Evolutionary conservation across 257 asterid species (phyloP).

Genomic region (Penstemon barbatus): DNA sequence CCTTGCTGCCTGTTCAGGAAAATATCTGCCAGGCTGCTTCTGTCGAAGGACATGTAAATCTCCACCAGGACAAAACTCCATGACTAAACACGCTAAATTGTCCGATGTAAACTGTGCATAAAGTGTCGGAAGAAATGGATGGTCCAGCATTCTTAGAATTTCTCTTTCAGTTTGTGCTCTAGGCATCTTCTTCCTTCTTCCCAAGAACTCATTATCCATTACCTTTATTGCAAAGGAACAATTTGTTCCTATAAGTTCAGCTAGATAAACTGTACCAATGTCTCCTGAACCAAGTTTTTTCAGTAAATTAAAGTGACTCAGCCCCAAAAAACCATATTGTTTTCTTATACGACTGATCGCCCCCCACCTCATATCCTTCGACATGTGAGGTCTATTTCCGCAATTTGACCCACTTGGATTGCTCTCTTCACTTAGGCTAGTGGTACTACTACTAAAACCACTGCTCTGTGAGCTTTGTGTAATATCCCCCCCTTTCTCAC

Average conservation of each 20-base stretch:
- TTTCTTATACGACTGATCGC: constrained; percentile 58
- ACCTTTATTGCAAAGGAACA: constrained; percentile 58
- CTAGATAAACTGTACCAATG: constrained; percentile 60
- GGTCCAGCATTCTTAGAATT: constrained; percentile 55
- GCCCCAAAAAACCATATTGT: constrained; percentile 54
- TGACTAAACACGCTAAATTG: constrained; percentile 49
- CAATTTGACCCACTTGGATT: constrained; percentile 65
- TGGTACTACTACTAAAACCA: constrained; percentile 80
- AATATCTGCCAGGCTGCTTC: constrained; percentile 49
- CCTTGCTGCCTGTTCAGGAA: constrained; percentile 52
- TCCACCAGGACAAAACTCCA: constrained; percentile 61
- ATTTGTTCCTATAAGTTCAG: constrained; percentile 52
- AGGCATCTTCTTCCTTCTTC: constrained; percentile 44
- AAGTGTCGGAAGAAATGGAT: constrained; percentile 52
- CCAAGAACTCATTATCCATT: constrained; percentile 54
- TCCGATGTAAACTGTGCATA: constrained; percentile 44
- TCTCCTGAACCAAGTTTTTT: constrained; percentile 67
- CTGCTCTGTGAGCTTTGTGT: constrained; percentile 90
- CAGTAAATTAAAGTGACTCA: constrained; percentile 56
- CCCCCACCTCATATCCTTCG: constrained; percentile 77
- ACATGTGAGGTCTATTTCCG: constrained; percentile 86
- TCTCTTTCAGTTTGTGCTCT: constrained; percentile 62
- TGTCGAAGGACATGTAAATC: constrained; percentile 50
- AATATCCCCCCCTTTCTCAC: constrained; percentile 65
- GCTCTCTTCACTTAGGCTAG: constrained; percentile 78